phyloP scores from a whole-genome alignment of 2,329 filamentous ascomycete genomes.

The Ophiosphaerella herpotricha region DNA sequence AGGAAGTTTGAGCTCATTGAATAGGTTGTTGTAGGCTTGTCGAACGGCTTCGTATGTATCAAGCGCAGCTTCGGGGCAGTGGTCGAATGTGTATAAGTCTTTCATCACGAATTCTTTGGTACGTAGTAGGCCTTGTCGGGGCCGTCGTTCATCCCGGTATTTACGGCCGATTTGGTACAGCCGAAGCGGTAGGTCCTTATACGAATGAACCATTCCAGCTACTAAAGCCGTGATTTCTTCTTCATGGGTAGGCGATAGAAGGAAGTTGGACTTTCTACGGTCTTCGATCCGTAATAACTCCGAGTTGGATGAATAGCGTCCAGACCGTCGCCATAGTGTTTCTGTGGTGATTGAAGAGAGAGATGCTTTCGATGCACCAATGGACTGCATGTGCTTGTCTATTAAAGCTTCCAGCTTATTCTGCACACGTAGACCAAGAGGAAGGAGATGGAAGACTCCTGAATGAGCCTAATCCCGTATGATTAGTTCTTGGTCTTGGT shows the following conservation, averaged over 20 bases:
- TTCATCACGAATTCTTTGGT: constrained; percentile 97
- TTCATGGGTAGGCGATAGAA: constrained; percentile 92
- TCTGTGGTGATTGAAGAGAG: constrained; percentile 86
- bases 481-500: constrained; percentile 17
- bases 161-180: constrained; percentile 94
- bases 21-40: constrained; percentile 73
- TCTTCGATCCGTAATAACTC: constrained; percentile 85
- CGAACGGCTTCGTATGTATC: constrained; percentile 78
- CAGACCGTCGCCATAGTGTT: constrained; percentile 79
- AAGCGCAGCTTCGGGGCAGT: constrained; percentile 68
- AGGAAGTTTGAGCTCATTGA: constrained; percentile 80
- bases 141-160: constrained; percentile 89
- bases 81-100: constrained; percentile 95
- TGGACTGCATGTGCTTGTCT: constrained; percentile 81
- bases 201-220: constrained; percentile 72
- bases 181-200: constrained; percentile 82
- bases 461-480: constrained; percentile 68
- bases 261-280: constrained; percentile 72
- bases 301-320: constrained; percentile 75
- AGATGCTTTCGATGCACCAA: constrained; percentile 81
- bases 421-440: constrained; percentile 83
- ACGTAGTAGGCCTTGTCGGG: constrained; percentile 83
- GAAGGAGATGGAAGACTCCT: constrained; percentile 90
- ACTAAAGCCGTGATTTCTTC: constrained; percentile 92
- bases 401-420: constrained; percentile 84